phyloP scores from a whole-genome alignment of 495 filamentous ascomycete genomes.

The Niebla homalea region DNA sequence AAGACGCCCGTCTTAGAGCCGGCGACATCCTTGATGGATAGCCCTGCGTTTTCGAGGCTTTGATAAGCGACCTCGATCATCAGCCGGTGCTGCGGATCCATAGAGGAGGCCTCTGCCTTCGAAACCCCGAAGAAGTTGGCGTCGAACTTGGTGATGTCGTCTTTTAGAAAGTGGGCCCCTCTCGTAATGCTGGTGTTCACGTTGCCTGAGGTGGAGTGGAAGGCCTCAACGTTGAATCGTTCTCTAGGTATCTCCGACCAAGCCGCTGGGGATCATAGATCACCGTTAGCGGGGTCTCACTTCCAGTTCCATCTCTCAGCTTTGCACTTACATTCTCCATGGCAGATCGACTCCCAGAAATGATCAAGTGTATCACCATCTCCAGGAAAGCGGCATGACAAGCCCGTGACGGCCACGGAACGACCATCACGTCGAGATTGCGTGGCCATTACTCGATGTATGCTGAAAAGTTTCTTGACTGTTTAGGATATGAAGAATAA shows the following conservation, averaged over 20 bases:
- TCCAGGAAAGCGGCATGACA: conserved; percentile 46
- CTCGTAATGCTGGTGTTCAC: background rate
- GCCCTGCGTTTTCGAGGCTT: conserved; percentile 59
- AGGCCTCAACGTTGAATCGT: too few species aligned
- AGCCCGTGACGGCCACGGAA: conserved; percentile 45
- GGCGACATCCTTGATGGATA: conserved; percentile 18
- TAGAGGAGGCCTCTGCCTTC: conserved; percentile 43
- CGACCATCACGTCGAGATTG: too few species aligned
- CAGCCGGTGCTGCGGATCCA: conserved; percentile 65
- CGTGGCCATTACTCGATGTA: too few species aligned
- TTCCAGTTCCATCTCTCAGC: too few species aligned
- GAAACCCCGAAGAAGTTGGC: conserved; percentile 9
- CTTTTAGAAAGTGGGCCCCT: conserved; percentile 15
- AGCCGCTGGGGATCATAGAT: too few species aligned
- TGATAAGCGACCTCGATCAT: conserved; percentile 60
- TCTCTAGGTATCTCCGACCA: too few species aligned
- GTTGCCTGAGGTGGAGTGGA: too few species aligned
- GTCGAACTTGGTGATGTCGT: conserved; percentile 31
- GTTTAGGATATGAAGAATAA: too few species aligned
- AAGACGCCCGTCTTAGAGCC: conserved; percentile 19
- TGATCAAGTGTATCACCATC: conserved; percentile 28
- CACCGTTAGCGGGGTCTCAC: too few species aligned
- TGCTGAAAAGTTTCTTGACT: too few species aligned
- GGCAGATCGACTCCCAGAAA: conserved; percentile 3
- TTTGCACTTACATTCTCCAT: background rate